phyloP scores from a whole-genome alignment of 768 basidiomycete genomes.

The Auricularia cornea region DNA sequence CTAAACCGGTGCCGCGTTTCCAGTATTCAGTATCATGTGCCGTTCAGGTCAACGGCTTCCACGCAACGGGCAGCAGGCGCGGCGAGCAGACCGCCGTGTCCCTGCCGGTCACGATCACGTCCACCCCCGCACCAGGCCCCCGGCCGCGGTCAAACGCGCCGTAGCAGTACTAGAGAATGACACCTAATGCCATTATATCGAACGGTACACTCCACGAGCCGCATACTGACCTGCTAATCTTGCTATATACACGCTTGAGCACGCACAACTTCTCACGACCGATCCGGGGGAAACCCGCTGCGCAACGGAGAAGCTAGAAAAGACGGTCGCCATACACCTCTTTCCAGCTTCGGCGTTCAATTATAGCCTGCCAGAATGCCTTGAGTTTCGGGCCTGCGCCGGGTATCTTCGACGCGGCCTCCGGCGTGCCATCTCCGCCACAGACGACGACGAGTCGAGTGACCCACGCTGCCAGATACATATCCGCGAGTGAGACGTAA shows the following conservation, averaged over 20 bases:
- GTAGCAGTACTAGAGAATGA: not conserved
- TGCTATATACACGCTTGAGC: too few species aligned
- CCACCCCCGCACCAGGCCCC: not conserved
- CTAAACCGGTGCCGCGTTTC: not conserved
- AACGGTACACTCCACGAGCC: too few species aligned
- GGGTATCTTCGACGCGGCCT: constrained; percentile 38
- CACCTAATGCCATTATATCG: too few species aligned
- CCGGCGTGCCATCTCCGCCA: constrained; percentile 36
- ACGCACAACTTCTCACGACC: too few species aligned
- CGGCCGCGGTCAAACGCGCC: not conserved
- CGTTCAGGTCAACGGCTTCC: not conserved
- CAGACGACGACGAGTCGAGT: constrained; percentile 48
- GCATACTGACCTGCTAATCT: too few species aligned
- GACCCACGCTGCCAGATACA: constrained; percentile 75
- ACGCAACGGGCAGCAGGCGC: not conserved
- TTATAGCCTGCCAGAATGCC: constrained; percentile 64
- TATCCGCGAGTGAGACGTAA: constrained; percentile 71
- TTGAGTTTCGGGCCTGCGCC: constrained; percentile 44
- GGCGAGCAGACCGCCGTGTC: not conserved
- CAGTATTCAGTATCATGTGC: not conserved
- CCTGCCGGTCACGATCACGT: not conserved
- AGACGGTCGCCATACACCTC: constrained; percentile 46
- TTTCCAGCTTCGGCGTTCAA: constrained; percentile 62
- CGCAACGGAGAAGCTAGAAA: not conserved
- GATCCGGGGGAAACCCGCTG: too few species aligned